Evolutionary conservation across 352 stramenopile genomes (phyloP).

Genomic region (Nothophytophthora sp.): DNA sequence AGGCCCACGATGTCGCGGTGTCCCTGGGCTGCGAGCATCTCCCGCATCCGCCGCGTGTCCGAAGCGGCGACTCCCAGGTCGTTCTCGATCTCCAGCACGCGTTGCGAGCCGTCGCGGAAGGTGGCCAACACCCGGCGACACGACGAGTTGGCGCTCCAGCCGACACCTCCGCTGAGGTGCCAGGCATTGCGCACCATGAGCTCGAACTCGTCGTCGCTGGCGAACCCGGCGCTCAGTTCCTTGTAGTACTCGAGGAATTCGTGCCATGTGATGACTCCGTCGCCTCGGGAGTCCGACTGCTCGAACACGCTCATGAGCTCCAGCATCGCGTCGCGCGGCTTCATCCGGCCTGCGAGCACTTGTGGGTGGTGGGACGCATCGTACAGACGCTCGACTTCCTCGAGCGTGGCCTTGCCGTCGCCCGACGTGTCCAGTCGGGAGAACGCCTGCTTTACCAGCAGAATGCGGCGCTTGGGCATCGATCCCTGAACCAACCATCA

Average conservation of each 20-base stretch:
- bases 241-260: constrained; percentile 93
- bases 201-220: constrained; percentile 86
- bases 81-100: constrained; percentile 71
- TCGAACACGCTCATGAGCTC: constrained; percentile 85
- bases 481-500: constrained; percentile 49
- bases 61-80: constrained; percentile 53
- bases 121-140: constrained; percentile 74
- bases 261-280: constrained; percentile 73
- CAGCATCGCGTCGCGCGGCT: constrained; percentile 65
- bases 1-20: constrained; percentile 54
- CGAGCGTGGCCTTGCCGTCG: constrained; percentile 59
- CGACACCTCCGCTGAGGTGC: constrained; percentile 81
- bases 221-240: constrained; percentile 81
- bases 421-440: constrained; percentile 60
- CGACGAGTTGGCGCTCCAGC: constrained; percentile 76
- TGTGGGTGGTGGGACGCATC: constrained; percentile 83
- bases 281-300: constrained; percentile 23
- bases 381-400: constrained; percentile 76
- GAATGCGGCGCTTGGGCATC: constrained; percentile 77
- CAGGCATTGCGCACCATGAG: constrained; percentile 87
- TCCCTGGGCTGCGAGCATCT: constrained; percentile 54
- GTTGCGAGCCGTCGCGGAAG: constrained; percentile 67
- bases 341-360: constrained; percentile 64
- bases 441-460: constrained; percentile 89
- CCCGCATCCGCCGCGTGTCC: constrained; percentile 55